Percentiles rank a stretch among this genome's conserved stretches.
phyloP scores from a whole-genome alignment of 306 rosid genomes.

The Quercus agrifolia region DNA sequence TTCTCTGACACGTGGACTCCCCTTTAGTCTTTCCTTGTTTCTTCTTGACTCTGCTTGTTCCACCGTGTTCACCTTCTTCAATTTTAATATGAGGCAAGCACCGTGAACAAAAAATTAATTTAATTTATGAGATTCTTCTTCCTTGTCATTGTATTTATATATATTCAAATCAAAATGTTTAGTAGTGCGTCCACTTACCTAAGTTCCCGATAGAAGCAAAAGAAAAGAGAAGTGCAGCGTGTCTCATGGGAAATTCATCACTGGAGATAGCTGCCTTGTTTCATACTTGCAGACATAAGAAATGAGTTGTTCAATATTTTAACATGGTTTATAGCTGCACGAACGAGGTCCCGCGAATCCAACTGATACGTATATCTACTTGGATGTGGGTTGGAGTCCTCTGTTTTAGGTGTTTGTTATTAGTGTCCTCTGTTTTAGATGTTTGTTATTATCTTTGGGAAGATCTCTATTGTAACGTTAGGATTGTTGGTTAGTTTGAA shows the following conservation, averaged over 20 bases:
- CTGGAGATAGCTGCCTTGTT: slow-evolving; percentile 33
- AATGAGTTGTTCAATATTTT: not conserved
- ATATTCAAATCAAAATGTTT: not conserved
- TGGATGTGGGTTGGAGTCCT: no score
- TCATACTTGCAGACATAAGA: slow-evolving; percentile 33
- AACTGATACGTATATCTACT: no score
- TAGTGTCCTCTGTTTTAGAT: no score
- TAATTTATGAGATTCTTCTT: not conserved
- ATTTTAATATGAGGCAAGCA: slow-evolving; percentile 8
- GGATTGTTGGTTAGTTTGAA: no score
- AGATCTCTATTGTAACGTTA: no score
- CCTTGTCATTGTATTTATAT: not conserved
- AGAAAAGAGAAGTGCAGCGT: slow-evolving; percentile 8
- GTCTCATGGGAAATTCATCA: slow-evolving; percentile 33
- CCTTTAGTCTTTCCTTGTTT: no score
- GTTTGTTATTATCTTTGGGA: no score
- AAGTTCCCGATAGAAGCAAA: slow-evolving; percentile 41
- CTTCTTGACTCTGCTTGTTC: no score
- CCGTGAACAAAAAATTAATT: not conserved
- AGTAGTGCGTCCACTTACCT: slow-evolving; percentile 46
- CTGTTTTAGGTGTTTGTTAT: no score
- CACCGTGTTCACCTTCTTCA: no score
- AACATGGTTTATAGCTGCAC: not conserved
- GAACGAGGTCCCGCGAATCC: slow-evolving; percentile 29
- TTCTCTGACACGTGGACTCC: no score